These are phyloP conservation scores for Teunomyces pallodes DNA, from an alignment of 805 yeast species.

Conservation along the genomic window DNA sequence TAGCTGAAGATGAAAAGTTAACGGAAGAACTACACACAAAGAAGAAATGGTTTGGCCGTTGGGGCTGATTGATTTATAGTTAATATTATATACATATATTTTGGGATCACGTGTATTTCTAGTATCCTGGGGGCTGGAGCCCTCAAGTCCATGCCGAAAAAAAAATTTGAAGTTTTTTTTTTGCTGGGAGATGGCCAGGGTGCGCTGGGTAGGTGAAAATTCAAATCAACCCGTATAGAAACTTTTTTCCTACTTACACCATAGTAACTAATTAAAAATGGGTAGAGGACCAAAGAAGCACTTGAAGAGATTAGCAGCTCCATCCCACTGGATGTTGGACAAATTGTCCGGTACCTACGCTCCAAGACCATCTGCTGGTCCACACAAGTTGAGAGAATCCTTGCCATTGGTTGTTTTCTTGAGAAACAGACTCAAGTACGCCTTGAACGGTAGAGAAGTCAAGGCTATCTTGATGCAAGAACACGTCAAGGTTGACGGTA, in stretches of 20 bases:
- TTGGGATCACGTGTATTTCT: background rate
- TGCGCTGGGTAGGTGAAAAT: background rate
- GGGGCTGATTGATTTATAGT: slow-evolving; percentile 12
- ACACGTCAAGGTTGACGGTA: slow-evolving; percentile 34
- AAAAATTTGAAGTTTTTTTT: background rate
- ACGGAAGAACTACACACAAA: slow-evolving; percentile 18
- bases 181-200: background rate
- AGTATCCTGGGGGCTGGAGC: background rate
- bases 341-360: slow-evolving; percentile 36
- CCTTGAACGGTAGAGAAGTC: slow-evolving; percentile 34
- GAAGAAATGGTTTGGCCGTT: slow-evolving; percentile 31
- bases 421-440: slow-evolving; percentile 35
- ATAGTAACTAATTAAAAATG: slow-evolving; percentile 41
- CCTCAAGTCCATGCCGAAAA: background rate
- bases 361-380: slow-evolving; percentile 35
- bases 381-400: slow-evolving; percentile 35
- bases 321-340: slow-evolving; percentile 40
- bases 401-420: slow-evolving; percentile 32
- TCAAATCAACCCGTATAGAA: background rate
- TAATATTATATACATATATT: background rate
- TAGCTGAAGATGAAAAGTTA: slow-evolving; percentile 25
- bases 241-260: background rate
- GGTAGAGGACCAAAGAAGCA: slow-evolving; percentile 66
- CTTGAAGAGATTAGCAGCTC: slow-evolving; percentile 37
- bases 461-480: slow-evolving; percentile 34